Base-by-base conservation (phyloP, 192 early-diverging fungal species). In the Podila minutissima region DNA sequence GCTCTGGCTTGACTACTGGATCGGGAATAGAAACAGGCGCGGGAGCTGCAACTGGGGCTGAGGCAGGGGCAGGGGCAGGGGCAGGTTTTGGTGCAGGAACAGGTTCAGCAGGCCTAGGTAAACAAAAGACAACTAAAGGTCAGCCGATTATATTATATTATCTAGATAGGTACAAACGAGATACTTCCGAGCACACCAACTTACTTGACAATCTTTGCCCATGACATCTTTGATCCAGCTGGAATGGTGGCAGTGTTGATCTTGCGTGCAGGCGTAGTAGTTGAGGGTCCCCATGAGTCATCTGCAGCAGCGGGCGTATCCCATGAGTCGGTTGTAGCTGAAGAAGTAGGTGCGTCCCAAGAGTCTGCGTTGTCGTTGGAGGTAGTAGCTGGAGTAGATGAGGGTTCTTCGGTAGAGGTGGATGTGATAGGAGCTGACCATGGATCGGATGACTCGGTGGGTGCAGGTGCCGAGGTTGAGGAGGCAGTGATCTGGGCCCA, bases 171-270 rank as follows among this genome's bases (percentile, higher is more conserved):
- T 17, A 12, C n/a, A 49, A 19, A 31, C 24, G 17, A 61, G 19
- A 13, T 84, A n/a, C n/a, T 48, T n/a, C 50, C 4, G 66, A 64
- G 35, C 51, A 61, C 19, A 8, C 51, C 77, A 41, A 74, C 88
- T 57, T 71, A 91, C 90, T 90, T 90, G 33, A 90, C 89, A 59
- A 91, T 83, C 55, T 90, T 87, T 50, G 90, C 90, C 90, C 90
- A 91, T 65, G 90, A 91, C 66, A 81, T 64, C 62, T 85, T 86
- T 58, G 64, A 62, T 62, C 72, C 74, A 19, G 74, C 55, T 58
- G 84, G 78, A 62, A 82, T 82, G 10, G 84, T 85, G 48, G 77
- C 51, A 19, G 71, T 73, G 69, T 81, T 78, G 61, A 74, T 35
- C 62, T 72, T 85, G 35, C 74, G 70, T 24, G 74, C 41, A 19